phyloP scores from a whole-genome alignment of 2,329 filamentous ascomycete species.

The Podosphaera xanthii region DNA sequence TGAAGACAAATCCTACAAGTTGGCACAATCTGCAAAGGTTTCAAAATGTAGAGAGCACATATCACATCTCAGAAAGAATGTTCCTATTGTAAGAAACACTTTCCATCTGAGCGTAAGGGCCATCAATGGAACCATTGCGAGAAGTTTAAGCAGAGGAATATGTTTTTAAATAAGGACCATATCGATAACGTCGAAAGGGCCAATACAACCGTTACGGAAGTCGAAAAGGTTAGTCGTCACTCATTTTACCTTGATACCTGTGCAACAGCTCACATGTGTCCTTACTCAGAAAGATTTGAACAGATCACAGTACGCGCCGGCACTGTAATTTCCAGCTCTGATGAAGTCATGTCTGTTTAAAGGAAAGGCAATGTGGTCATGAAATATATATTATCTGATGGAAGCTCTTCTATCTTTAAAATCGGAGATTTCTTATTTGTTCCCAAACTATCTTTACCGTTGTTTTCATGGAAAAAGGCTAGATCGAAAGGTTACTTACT shows the following conservation, averaged over 20 bases:
- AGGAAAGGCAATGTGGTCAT: neutral
- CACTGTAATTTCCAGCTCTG: neutral
- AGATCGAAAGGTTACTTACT: neutral
- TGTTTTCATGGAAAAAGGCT: neutral
- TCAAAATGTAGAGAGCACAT: no score
- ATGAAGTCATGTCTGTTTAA: neutral
- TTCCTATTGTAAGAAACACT: no score
- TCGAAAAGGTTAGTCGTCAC: neutral
- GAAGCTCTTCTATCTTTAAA: neutral
- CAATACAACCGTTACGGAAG: no score
- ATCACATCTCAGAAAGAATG: no score
- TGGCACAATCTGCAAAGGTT: no score
- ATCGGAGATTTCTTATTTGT: neutral
- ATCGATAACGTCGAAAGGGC: neutral
- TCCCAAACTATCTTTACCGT: neutral
- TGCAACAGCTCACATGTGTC: neutral
- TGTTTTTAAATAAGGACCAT: no score
- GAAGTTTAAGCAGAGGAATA: no score
- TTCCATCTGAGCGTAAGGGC: no score
- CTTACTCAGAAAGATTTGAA: neutral
- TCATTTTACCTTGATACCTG: slow-evolving; percentile 1
- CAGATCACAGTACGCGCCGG: neutral
- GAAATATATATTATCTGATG: neutral
- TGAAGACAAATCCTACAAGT: no score
- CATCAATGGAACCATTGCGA: no score